Base-by-base conservation (phyloP, 768 basidiomycete species). In the Tricholomella constricta region DNA sequence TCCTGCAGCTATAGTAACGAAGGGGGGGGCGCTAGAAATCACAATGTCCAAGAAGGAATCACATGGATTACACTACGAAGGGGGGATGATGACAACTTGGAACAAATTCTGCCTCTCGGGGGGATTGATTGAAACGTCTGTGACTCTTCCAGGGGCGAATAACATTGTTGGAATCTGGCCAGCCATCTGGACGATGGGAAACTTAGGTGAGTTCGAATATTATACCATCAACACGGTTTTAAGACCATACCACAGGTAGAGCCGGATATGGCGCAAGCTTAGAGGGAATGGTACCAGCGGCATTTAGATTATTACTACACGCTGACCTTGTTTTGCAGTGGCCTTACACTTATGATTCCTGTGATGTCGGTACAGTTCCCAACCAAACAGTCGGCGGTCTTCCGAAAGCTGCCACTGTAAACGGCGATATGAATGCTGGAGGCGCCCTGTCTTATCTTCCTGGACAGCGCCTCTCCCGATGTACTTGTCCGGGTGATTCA, bases 31-130 rank as follows among this genome's bases (percentile, higher is more conserved):
- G 35, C 79, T 98, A 35, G 80, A 88, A 58, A 83, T 96, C 62
- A 91, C 87, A 2, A 71, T 96, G 60, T 82, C 70, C 23, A 67
- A 79, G 65, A 89, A 81, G 65, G 65, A 73, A 51, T 89, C 78
- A 36, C 88, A 95, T 65, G 80, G 80, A 52, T 72, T 95, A 50
- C 68, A 89, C 52, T 94, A 88, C 64, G 78, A 83, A 61, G 84
- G 89, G 36, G 88, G 83, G 12, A 72, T 91, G 76, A 71, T 91
- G 64, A 71, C 82, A 20, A 79, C 80, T 2, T 79, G 85, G 91
- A 97, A 97, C 71, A 94, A 96, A 69, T 90, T 98, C 58, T 98
- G 92, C 72, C 94, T 96, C 71, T 91, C 91, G 26, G 92, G 91
- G 32, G 94, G 94, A 35, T 76, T 91, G 52, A 74, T 94, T 46